Base-by-base conservation (phyloP, 441 rosid species). In the Adansonia rubrostipa region DNA sequence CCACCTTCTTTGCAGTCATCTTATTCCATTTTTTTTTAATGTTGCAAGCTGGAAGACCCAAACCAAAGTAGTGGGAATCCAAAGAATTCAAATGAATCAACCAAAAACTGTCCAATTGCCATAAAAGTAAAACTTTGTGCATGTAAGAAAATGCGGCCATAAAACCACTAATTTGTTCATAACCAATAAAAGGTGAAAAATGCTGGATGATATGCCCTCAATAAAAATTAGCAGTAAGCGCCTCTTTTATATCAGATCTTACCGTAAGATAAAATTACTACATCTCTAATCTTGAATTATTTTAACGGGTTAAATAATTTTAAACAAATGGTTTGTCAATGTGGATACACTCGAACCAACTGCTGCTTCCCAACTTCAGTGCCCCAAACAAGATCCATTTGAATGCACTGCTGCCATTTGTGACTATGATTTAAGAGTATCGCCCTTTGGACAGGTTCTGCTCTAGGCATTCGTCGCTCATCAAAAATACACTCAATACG, bases 361-460 rank as follows among this genome's bases (percentile, higher is more conserved):
- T 63, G 44, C 44, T 11, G 42, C 17, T 7, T 6, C 57, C 65
- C 14, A 28, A 5, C 47, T 48, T 53, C 42, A 71, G 28, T 6
- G 28, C 11, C 65, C 57, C 75, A n/a, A 7, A 66, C 3, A 2
- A 2, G 53, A 48, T 48, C 53, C 53, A 48, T 48, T 48, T 28
- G 6, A 28, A 28, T 63, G 13, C 15, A 4, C 28, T 24, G 28
- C 45, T 63, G 68, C 36, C 68, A 63, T 3, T 28, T 4, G 33
- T 1, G 65, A 44, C 24, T 13, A 44, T 58, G 7, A 28, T 64
- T 24, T 24, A 24, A 50, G 40, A 76, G 47, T 63, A 24, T 13
- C 44, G 56, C 28, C 28, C 28, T n/a, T 77, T 82, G 89, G 33
- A 88, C 89, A 80, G 91, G 86, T 82, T 89, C 93, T 50, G 93